Evolutionary conservation across 2,329 filamentous ascomycete species (phyloP), one percentile per base, ranked within the genome.

Genomic region (Tolypocladium guangdongense): DNA sequence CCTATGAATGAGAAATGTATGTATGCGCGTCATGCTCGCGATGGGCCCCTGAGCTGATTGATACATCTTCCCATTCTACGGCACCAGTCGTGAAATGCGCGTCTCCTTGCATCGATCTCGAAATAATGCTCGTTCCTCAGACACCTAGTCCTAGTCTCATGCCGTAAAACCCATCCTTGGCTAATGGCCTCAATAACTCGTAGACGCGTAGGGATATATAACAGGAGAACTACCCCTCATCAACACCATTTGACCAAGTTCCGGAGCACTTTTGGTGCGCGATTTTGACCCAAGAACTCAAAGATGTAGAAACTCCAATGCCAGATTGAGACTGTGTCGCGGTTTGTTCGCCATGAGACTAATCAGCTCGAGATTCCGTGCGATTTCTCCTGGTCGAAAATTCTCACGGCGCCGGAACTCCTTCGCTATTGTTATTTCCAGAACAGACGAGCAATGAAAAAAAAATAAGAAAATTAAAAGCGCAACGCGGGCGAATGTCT

Each of bases 341-440:
- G 32, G 20, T 37, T 18, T 49, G 12, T 16, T 49, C 47, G 4
- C 32, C 35, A 24, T 16, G 32, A 37, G 16, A 8, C 32, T 11
- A 27, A n/a, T 20, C 47, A 24, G 33, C 47, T 47, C 20, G 39
- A 47, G 18, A 14, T n/a, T 22, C 27, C 36, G 43, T 47, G 49
- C 30, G 37, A 16, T 39, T 39, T 45, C 20, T n/a, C 46, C 30
- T 27, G 14, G 43, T 8, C 41, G 24, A n/a, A 33, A n/a, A 46
- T 10, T 43, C 22, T 27, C 27, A 37, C 27, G n/a, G 24, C 41
- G 32, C 57, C 56, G 18, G 36, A 60, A 60, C 58, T 57, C 58
- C 58, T 41, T 53, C 57, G 56, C 57, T 58, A 56, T 38, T 55
- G 30, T 43, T 56, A 27, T 49, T 54, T 49, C n/a, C 35, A 49